Base-by-base conservation (phyloP, 305 asterid genomes). In the Fraxinus greggii region DNA sequence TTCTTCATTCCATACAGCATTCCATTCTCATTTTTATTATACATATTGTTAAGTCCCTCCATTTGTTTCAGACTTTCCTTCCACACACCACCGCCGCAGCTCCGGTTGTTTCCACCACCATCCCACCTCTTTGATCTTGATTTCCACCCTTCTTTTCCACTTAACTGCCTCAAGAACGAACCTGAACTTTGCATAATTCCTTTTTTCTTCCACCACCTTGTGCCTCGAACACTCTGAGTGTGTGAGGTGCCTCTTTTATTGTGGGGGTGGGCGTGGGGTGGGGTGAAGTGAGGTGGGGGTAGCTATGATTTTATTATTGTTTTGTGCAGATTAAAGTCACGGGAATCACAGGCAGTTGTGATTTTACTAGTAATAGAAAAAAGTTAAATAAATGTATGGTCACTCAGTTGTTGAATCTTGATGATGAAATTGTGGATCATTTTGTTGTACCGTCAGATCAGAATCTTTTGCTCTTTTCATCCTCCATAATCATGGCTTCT, bases 111-210 rank as follows among this genome's bases (percentile, higher is more conserved):
- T n/a, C 70, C 81, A 21, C 75, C 80, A 40, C 77, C 42, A 31
- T 70, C 91, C 94, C 95, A 91, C 79, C 92, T 88, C 88, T 61
- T 89, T 10, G 95, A 92, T 7, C 86, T 85, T 19, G 98, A 87
- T 87, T 88, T 88, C 87, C 90, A 87, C 2, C 86, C 92, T 82
- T 94, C 91, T 77, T 88, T 93, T 59, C 85, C 86, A 79, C 97
- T 94, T 21, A 94, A 83, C 91, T 94, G 98, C 86, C 96, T 85
- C 80, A 92, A 59, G 78, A 93, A 89, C 40, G 97, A 88, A 82
- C 85, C 88, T 19, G 97, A 85, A 84, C 89, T 90, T 0, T 88
- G 80, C 97, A 93, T n/a, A n/a, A n/a, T n/a, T n/a, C n/a, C n/a
- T n/a, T 94, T 78, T 40, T 74, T 12, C 38, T 79, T 76, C 48